These are phyloP conservation scores for Solanum chiquidenum DNA, from an alignment of 257 asterid genomes.

Conservation along the genomic window DNA sequence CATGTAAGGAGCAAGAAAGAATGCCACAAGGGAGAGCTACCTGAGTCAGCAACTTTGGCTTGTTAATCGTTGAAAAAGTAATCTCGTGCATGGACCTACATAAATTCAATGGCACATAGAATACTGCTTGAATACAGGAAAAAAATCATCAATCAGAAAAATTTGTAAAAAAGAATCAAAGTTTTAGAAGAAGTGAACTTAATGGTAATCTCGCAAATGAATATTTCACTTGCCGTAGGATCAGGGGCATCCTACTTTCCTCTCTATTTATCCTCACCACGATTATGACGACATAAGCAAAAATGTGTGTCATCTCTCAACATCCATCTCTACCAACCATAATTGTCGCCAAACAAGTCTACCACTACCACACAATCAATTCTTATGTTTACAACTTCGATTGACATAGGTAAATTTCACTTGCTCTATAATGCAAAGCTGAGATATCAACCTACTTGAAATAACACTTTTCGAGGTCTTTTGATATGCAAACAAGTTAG, in stretches of 20 bases:
- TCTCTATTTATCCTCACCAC: background rate
- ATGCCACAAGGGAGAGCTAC: conserved; percentile 4
- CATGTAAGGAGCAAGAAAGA: background rate
- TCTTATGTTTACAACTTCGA: background rate
- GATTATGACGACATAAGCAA: background rate
- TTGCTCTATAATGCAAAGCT: background rate
- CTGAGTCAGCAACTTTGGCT: conserved; percentile 42
- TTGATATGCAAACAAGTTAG: background rate
- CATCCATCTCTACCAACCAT: background rate
- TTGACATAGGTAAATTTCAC: background rate
- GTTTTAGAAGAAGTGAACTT: background rate
- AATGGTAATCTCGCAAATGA: background rate
- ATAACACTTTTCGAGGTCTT: background rate
- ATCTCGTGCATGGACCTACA: conserved; percentile 48
- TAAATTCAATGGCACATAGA: background rate
- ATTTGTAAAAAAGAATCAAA: background rate
- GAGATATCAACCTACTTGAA: background rate
- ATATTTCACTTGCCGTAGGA: background rate
- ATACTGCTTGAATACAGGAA: background rate
- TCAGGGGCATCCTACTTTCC: background rate
- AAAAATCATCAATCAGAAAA: background rate
- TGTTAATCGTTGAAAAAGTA: conserved; percentile 36
- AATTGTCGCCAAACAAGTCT: background rate
- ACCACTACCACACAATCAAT: background rate
- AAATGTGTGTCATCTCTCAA: background rate